phyloP scores from a whole-genome alignment of 257 asterid species.

The Plantago ovata region DNA sequence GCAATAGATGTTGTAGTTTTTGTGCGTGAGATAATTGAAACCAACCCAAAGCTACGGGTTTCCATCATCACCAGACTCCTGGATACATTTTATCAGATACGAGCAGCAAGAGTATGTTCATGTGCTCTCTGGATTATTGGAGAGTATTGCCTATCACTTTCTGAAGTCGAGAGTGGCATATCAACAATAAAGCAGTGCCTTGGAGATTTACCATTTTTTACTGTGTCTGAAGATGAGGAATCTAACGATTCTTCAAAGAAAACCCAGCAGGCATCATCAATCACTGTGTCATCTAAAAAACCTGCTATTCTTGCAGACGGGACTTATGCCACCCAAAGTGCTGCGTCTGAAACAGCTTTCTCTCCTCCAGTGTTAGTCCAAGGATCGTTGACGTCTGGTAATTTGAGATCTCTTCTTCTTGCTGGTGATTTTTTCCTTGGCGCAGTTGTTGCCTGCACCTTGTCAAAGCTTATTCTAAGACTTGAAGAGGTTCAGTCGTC shows the following conservation, averaged over 20 bases:
- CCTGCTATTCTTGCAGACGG: constrained; percentile 97
- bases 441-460: constrained; percentile 84
- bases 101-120: constrained; percentile 88
- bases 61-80: constrained; percentile 76
- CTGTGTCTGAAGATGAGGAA: constrained; percentile 76
- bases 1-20: constrained; percentile 84
- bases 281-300: constrained; percentile 77
- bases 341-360: constrained; percentile 93
- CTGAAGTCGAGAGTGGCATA: constrained; percentile 86
- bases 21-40: constrained; percentile 90
- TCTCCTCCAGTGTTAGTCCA: constrained; percentile 70
- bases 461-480: constrained; percentile 78
- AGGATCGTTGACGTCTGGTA: constrained; percentile 63
- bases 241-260: constrained; percentile 67
- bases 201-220: constrained; percentile 85
- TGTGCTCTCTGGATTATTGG: constrained; percentile 97
- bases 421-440: constrained; percentile 94
- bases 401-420: constrained; percentile 88
- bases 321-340: constrained; percentile 95
- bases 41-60: constrained; percentile 84
- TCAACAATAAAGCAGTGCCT: constrained; percentile 91
- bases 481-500: constrained; percentile 90
- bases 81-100: constrained; percentile 90
- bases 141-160: constrained; percentile 78
- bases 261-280: constrained; percentile 61